These are phyloP conservation scores for Wickerhamiella australiensis DNA, from an alignment of 805 yeast species.

Conservation along the genomic window DNA sequence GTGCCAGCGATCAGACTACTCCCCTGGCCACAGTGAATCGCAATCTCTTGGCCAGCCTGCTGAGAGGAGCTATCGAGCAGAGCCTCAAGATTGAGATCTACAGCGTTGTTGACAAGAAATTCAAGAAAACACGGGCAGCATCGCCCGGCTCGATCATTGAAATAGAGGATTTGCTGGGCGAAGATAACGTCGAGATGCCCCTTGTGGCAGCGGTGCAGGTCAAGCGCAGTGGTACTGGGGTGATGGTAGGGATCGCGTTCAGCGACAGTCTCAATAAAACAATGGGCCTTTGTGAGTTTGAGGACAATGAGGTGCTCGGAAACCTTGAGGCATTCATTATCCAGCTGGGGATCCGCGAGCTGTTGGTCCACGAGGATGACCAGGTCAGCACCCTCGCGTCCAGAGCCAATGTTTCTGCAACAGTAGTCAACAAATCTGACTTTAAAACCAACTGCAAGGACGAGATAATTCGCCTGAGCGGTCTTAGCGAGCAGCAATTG, in stretches of 20 bases:
- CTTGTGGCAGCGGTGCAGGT: slow-evolving; percentile 44
- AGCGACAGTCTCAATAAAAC: slow-evolving; percentile 57
- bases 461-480: slow-evolving; percentile 62
- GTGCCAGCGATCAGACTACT: slow-evolving; percentile 26
- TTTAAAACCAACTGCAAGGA: slow-evolving; percentile 49
- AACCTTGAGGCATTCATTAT: slow-evolving; percentile 76
- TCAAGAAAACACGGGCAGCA: slow-evolving; percentile 42
- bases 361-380: slow-evolving; percentile 43
- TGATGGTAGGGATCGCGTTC: slow-evolving; percentile 64
- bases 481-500: slow-evolving; percentile 32
- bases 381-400: slow-evolving; percentile 63
- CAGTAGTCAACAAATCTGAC: slow-evolving; percentile 44
- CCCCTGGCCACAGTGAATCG: slow-evolving; percentile 52
- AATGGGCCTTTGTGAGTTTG: slow-evolving; percentile 65
- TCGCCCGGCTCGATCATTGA: slow-evolving; percentile 84
- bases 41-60: slow-evolving; percentile 54
- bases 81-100: slow-evolving; percentile 75
- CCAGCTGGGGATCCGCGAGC: slow-evolving; percentile 83
- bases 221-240: slow-evolving; percentile 32
- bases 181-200: slow-evolving; percentile 34
- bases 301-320: slow-evolving; percentile 77
- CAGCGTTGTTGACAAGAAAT: slow-evolving; percentile 29
- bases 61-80: slow-evolving; percentile 53
- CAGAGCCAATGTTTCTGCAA: slow-evolving; percentile 62
- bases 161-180: slow-evolving; percentile 56